phyloP scores from a whole-genome alignment of 345 rosid genomes.

The Boechera stricta region DNA sequence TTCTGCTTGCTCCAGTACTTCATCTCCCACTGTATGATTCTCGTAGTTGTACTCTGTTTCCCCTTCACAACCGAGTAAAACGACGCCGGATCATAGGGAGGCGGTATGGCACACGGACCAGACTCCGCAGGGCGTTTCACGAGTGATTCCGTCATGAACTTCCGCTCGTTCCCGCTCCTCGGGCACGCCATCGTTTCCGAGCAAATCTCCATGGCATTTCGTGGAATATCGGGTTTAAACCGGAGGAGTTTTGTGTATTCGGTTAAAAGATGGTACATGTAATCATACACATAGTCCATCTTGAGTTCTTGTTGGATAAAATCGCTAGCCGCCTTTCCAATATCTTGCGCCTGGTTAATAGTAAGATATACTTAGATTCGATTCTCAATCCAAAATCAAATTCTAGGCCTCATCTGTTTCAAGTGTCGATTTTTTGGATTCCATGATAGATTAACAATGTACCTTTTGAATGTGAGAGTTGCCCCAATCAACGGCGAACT shows the following conservation, averaged over 20 bases:
- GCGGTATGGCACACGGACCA: constrained; percentile 66
- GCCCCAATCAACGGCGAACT: constrained; percentile 83
- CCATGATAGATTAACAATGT: constrained; percentile 15
- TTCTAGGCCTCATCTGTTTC: too few species aligned
- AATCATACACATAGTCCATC: constrained; percentile 74
- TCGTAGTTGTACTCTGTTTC: constrained; percentile 40
- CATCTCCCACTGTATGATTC: constrained; percentile 52
- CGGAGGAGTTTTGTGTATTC: constrained; percentile 68
- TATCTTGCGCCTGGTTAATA: constrained; percentile 56
- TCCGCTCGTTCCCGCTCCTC: constrained; percentile 52
- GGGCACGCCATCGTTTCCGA: constrained; percentile 68
- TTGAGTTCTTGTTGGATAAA: constrained; percentile 61
- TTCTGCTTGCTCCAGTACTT: constrained; percentile 54
- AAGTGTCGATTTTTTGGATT: neutral
- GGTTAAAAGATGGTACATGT: constrained; percentile 78
- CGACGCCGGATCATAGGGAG: constrained; percentile 65
- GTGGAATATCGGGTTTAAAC: constrained; percentile 61
- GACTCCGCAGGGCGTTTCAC: constrained; percentile 62
- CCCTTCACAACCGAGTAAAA: constrained; percentile 41
- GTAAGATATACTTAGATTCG: too few species aligned
- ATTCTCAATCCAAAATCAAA: too few species aligned
- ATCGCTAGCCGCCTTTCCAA: constrained; percentile 64
- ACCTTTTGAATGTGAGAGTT: constrained; percentile 68
- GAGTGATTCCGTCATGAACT: constrained; percentile 71
- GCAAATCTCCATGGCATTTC: constrained; percentile 55